Conservation (phyloP, 2,329 filamentous ascomycete species). For the Macrophomina tecta region DNA sequence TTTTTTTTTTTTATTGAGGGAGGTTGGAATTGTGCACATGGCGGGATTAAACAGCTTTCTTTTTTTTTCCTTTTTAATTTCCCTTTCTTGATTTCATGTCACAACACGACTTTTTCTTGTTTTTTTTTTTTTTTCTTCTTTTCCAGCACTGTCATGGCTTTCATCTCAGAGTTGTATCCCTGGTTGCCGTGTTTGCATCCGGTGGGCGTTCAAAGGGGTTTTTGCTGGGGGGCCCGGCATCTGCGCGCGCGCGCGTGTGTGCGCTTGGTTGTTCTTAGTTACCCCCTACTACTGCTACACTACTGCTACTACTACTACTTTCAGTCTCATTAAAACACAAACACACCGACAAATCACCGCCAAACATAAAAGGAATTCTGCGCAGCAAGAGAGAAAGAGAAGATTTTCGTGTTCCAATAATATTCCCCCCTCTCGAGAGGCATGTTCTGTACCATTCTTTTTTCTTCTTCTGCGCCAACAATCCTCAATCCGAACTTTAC, state of each 20-base stretch:
- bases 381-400: neutral
- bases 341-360: slow-evolving; percentile 16
- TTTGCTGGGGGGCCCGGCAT: slow-evolving; percentile 21
- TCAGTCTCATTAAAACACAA: neutral
- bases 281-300: too few relatives aligned
- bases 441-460: slow-evolving; percentile 11
- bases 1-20: neutral
- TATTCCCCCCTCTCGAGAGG: slow-evolving; percentile 3
- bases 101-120: slow-evolving; percentile 23
- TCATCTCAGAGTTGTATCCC: slow-evolving; percentile 25
- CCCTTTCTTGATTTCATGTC: slow-evolving; percentile 25
- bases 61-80: slow-evolving; percentile 3
- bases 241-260: neutral
- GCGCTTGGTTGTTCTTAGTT: slow-evolving; percentile 4
- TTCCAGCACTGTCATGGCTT: slow-evolving; percentile 26
- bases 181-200: slow-evolving; percentile 23
- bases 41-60: slow-evolving; percentile 6
- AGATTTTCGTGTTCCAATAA: slow-evolving; percentile 24
- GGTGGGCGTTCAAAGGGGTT: slow-evolving; percentile 18
- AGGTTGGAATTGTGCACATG: slow-evolving; percentile 21
- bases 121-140: slow-evolving; percentile 11
- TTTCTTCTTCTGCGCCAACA: slow-evolving; percentile 1
- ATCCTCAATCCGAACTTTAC: too few relatives aligned
- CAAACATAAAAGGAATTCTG: neutral
- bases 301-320: too few relatives aligned